Base-by-base conservation (phyloP, 179 eudicot species). In the Dionaea muscipula region DNA sequence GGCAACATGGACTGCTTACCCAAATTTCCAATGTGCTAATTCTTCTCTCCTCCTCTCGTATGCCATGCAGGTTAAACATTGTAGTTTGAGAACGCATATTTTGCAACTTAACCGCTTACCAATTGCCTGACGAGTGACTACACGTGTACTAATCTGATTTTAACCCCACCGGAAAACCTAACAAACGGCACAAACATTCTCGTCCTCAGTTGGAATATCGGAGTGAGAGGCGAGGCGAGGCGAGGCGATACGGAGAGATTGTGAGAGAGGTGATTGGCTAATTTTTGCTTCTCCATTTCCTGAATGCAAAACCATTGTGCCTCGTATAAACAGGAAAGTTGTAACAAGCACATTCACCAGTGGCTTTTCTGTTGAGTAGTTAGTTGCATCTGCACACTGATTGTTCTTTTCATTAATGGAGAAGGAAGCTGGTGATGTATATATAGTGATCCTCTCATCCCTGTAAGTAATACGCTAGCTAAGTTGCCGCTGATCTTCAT, bases 1-100 rank as follows among this genome's bases (percentile, higher is more conserved):
- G 13, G 22, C 15, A 24, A 6, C 35, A 31, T 31, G 35, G 10
- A 31, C 35, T 11, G 16, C 22, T 19, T 31, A 18, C 23, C 35
- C 2, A 23, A 28, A 12, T 21, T 49, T 11, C 11, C 46, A 6
- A 39, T 25, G 33, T 55, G 44, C 43, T 45, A 44, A 28, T 38
- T 47, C 17, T 51, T 6, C 18, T 17, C 24, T 36, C 21, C 19
- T 19, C 18, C 37, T 25, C 21, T n/a, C 43, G n/a, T 45, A 2
- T 36, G 24, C n/a, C 15, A 55, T 11, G 47, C 91, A 91, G 98
- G 94, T 87, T 45, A 80, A 72, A 72, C 78, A 91, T 68, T 82
- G 78, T 78, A 87, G 94, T 77, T 66, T 91, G 81, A 75, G 83
- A 77, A 87, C 96, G 17, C 86, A 87, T 63, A 63, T 70, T 60